These are phyloP conservation scores for Blastocystis sp. DNA, from an alignment of 352 stramenopile genomes.

Conservation along the genomic window DNA sequence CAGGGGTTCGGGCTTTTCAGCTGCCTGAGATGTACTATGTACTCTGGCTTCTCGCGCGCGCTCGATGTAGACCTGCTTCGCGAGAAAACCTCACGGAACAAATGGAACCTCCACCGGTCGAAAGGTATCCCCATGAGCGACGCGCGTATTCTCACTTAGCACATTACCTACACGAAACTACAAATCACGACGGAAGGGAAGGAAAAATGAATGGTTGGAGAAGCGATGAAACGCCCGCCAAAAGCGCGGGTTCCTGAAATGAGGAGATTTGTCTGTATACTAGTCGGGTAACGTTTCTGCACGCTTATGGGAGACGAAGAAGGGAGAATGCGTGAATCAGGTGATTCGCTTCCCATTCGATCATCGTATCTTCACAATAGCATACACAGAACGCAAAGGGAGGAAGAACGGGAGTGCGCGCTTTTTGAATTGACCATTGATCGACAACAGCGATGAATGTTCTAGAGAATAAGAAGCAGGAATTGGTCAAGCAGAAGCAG, in stretches of 20 bases:
- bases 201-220: neutral
- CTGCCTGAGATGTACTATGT: conserved; percentile 63
- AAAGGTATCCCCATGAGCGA: conserved; percentile 39
- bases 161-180: neutral
- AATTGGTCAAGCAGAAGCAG: neutral
- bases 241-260: too few species aligned
- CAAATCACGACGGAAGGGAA: neutral
- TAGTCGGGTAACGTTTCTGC: too few species aligned
- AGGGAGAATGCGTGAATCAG: too few species aligned
- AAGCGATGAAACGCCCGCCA: neutral
- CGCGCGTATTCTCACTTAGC: neutral
- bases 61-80: conserved; percentile 13
- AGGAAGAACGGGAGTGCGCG: neutral
- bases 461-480: neutral
- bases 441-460: neutral
- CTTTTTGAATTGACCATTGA: neutral
- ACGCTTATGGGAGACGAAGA: too few species aligned
- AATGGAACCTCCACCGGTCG: conserved; percentile 40
- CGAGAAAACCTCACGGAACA: conserved; percentile 20
- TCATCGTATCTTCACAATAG: too few species aligned
- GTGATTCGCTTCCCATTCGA: too few species aligned
- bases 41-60: conserved; percentile 6
- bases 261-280: too few species aligned
- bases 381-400: too few species aligned
- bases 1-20: conserved; percentile 25